These are phyloP conservation scores for Quercus phellos DNA, from an alignment of 331 rosid genomes.

Conservation along the genomic window DNA sequence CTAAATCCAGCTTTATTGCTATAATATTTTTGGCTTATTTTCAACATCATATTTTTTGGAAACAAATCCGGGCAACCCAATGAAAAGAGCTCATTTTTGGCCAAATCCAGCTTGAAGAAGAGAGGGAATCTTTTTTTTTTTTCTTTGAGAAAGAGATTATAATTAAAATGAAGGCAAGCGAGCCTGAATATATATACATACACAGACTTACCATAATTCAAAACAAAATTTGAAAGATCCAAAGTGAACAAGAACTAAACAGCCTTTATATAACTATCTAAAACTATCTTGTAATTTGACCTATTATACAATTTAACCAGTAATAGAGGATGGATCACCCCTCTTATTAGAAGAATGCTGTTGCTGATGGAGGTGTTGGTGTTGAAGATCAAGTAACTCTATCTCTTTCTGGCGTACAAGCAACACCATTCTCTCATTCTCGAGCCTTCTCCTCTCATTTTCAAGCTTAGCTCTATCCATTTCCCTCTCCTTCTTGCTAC, in stretches of 20 bases:
- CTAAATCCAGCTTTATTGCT: too few species aligned
- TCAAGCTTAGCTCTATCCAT: constrained; percentile 75
- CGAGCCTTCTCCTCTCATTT: constrained; percentile 53
- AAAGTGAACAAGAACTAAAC: background rate
- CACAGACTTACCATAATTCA: background rate
- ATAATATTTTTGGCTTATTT: too few species aligned
- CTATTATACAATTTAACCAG: background rate
- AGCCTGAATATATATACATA: background rate
- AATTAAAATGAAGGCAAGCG: background rate
- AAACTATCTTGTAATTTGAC: background rate
- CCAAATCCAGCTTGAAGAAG: background rate
- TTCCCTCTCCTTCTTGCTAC: constrained; percentile 82
- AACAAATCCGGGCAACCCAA: background rate
- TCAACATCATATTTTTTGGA: too few species aligned
- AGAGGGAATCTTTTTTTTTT: too few species aligned
- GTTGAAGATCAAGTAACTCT: constrained; percentile 43
- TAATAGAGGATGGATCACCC: constrained; percentile 28
- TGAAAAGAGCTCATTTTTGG: constrained; percentile 1
- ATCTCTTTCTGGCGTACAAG: constrained; percentile 59
- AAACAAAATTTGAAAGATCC: background rate
- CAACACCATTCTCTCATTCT: constrained; percentile 68
- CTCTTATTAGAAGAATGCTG: constrained; percentile 47
- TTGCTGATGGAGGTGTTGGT: constrained; percentile 35
- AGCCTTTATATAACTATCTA: background rate
- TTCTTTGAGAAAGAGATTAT: background rate